Evolutionary conservation across 2,329 filamentous ascomycete species (phyloP), one percentile per base, ranked within the genome.

Genomic region (Celoporthe dispersa): DNA sequence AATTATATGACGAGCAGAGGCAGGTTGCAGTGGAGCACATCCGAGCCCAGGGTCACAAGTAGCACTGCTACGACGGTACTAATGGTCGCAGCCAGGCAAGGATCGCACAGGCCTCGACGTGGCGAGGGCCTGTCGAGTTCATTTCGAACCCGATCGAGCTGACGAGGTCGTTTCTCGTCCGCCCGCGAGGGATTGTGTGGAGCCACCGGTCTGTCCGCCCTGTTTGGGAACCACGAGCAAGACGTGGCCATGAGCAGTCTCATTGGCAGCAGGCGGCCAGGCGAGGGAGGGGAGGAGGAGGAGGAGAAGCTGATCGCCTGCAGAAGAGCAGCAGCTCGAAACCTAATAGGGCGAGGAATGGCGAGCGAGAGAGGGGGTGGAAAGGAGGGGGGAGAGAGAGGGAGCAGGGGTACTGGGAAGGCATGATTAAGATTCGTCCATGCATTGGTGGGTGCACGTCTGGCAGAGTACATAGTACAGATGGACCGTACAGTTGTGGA

Each of bases 1-100:
- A 57, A 57, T 57, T 57, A 57, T 57, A 57, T 57, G 53, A 57
- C 53, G 25, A 57, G 11, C 53, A 57, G 53, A 33, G 53, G 53
- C 53, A 57, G 25, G 53, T 57, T 57, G 53, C 53, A 57, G 53
- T 57, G 53, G 53, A 57, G 53, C 53, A 31, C 53, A 57, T 19
- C 53, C 28, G 28, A 5, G 53, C 53, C 53, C 25, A 57, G 53
- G 53, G 53, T 57, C 53, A 7, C 53, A 57, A 14, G 25, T 57
- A 57, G 25, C 25, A 57, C 25, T 57, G 25, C 12, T 31, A 16
- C 12, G 5, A 16, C 31, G 25, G 53, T 28, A 28, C 51, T 53
- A 53, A 53, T 53, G n/a, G 51, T 28, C n/a, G 51, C 51, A 28
- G n/a, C 51, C 51, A 28, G 51, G 51, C 53, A 33, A 57, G 53